phyloP scores from a whole-genome alignment of 148 eudicot genomes.

The Bassia scoparia region DNA sequence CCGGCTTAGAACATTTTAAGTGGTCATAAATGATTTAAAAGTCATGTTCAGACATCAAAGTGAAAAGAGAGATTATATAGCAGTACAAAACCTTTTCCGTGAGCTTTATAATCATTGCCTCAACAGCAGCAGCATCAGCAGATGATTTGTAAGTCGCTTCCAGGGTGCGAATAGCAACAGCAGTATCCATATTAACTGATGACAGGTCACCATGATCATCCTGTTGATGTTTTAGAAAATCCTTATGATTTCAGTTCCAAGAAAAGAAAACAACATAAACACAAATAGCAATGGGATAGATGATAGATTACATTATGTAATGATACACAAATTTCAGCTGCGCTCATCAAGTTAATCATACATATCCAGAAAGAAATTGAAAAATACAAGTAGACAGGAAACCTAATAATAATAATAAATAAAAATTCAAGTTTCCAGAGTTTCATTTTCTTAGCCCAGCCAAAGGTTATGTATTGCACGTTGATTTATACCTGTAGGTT shows the following conservation, averaged over 20 bases:
- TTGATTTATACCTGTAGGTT: slow-evolving; percentile 71
- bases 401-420: too few relatives aligned
- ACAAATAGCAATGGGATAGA: neutral
- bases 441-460: neutral
- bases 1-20: neutral
- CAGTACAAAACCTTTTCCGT: slow-evolving; percentile 68
- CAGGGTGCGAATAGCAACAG: slow-evolving; percentile 97
- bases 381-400: neutral
- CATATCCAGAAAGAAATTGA: neutral
- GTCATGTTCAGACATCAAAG: neutral
- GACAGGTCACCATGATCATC: slow-evolving; percentile 95
- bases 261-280: neutral
- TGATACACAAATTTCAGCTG: too few relatives aligned
- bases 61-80: slow-evolving; percentile 1
- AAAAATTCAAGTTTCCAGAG: neutral
- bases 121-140: slow-evolving; percentile 95
- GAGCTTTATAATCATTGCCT: slow-evolving; percentile 75
- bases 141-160: slow-evolving; percentile 95
- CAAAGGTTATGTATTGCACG: neutral
- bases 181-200: slow-evolving; percentile 97
- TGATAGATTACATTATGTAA: neutral
- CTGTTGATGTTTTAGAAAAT: slow-evolving; percentile 38
- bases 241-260: slow-evolving; percentile 4
- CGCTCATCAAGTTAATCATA: too few relatives aligned
- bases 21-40: neutral